Percentiles rank a stretch among this genome's conserved stretches.
Conservation (phyloP, 129 eudicot species). For the Artemisia annua region DNA sequence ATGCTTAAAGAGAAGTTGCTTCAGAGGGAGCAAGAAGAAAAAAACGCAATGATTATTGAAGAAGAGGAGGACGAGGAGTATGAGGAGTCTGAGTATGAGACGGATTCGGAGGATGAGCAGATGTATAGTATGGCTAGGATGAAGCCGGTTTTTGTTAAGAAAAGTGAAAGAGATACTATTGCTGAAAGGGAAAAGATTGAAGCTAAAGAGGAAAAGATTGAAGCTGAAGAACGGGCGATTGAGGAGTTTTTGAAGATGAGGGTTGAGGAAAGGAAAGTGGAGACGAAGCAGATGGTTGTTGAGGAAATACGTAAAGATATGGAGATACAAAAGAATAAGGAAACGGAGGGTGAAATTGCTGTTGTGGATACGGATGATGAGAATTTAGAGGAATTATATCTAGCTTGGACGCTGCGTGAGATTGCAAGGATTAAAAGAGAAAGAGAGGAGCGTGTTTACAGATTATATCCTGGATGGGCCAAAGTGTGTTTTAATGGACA, state of each 20-base stretch:
- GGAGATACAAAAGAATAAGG: conserved; percentile 67
- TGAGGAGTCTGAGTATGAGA: conserved; percentile 85
- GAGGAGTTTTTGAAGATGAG: conserved; percentile 72
- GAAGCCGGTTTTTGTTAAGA: conserved; percentile 93
- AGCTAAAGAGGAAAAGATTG: conserved; percentile 82
- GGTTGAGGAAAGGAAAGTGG: conserved; percentile 67
- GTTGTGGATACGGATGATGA: conserved; percentile 97
- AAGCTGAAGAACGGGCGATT: conserved; percentile 72
- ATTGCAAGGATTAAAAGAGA: conserved; percentile 94
- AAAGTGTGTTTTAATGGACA: too few species aligned
- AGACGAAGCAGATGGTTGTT: conserved; percentile 79
- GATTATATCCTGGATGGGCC: too few species aligned
- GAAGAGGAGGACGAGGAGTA: conserved; percentile 47
- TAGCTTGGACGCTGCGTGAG: conserved; percentile 84
- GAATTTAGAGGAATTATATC: conserved; percentile 85
- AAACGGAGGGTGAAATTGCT: conserved; percentile 61
- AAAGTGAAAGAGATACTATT: conserved; percentile 83
- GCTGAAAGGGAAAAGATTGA: conserved; percentile 88
- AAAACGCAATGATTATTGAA: conserved; percentile 50
- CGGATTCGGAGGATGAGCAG: conserved; percentile 83
- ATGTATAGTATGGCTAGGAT: conserved; percentile 58
- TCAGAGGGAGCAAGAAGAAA: conserved; percentile 68
- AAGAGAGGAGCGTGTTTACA: too few species aligned
- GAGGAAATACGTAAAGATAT: conserved; percentile 74
- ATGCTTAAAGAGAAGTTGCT: conserved; percentile 74